Conservation (phyloP, 176 grass and related monocot genomes). For the Ensete ventricosum region DNA sequence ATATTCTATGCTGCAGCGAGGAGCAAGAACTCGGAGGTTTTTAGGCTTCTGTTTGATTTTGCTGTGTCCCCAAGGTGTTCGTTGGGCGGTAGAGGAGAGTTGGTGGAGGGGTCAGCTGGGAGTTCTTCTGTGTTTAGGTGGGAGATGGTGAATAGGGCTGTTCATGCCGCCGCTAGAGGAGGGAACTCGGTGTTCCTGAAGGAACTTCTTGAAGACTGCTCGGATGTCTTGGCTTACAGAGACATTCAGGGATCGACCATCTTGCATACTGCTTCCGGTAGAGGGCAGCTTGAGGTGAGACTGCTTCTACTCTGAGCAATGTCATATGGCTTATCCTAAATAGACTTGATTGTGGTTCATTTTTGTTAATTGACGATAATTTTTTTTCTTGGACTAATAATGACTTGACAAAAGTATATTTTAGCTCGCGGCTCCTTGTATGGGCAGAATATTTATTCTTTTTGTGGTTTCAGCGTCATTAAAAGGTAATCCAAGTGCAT, state of each 20-base stretch:
- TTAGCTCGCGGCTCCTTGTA: no score
- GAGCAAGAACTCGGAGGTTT: constrained; percentile 40
- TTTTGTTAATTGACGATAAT: background rate
- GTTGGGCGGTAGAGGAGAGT: constrained; percentile 8
- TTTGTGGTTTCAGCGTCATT: no score
- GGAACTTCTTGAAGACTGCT: constrained; percentile 43
- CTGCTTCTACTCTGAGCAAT: constrained; percentile 1
- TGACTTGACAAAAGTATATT: no score
- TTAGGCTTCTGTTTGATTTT: constrained; percentile 58
- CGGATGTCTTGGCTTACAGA: constrained; percentile 44
- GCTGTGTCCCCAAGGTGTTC: constrained; percentile 58
- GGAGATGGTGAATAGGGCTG: constrained; percentile 77
- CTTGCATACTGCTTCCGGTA: constrained; percentile 69
- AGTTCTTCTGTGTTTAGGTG: constrained; percentile 35
- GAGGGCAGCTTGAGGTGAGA: constrained; percentile 76
- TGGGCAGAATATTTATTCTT: no score
- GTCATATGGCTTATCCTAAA: no score
- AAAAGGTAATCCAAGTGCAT: no score
- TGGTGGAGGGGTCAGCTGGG: background rate
- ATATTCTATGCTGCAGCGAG: constrained; percentile 77
- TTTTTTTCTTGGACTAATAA: no score
- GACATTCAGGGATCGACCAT: constrained; percentile 70
- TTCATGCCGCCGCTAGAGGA: constrained; percentile 71
- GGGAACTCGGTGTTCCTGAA: constrained; percentile 61
- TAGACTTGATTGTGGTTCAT: background rate